phyloP scores from a whole-genome alignment of 1,139 yeast genomes.

The Debaryomycetaceae sp. region DNA sequence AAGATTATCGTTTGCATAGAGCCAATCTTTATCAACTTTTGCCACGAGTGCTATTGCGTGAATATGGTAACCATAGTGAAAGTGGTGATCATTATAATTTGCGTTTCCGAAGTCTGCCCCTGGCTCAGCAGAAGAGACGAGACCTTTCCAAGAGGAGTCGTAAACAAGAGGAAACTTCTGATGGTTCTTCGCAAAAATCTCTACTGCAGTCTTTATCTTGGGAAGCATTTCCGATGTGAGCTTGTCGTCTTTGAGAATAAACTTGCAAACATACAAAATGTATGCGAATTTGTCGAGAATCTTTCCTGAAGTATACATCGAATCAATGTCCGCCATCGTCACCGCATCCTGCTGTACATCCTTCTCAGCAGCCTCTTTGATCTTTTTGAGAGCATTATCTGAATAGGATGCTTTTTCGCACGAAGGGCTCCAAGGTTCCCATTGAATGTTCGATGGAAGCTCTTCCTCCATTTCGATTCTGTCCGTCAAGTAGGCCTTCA shows the following conservation, averaged over 20 bases:
- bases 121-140: conserved; percentile 64
- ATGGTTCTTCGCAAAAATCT: conserved; percentile 53
- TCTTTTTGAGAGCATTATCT: conserved; percentile 30
- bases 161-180: conserved; percentile 63
- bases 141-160: conserved; percentile 71
- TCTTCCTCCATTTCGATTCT: conserved; percentile 46
- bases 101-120: conserved; percentile 75
- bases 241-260: conserved; percentile 45
- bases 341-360: conserved; percentile 57
- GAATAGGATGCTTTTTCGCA: conserved; percentile 32
- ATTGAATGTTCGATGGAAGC: conserved; percentile 49
- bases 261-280: conserved; percentile 60
- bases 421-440: conserved; percentile 56
- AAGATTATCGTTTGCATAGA: conserved; percentile 21
- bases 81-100: conserved; percentile 77
- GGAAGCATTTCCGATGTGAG: conserved; percentile 45
- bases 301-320: conserved; percentile 77
- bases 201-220: conserved; percentile 55
- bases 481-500: conserved; percentile 55
- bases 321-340: conserved; percentile 59
- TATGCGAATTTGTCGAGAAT: conserved; percentile 72
- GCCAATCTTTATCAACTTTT: conserved; percentile 46
- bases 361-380: conserved; percentile 44
- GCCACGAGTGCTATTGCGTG: conserved; percentile 69
- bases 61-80: conserved; percentile 76